A percentile compares a stretch with the other conserved stretches of the same genome.
These are phyloP conservation scores for Fraxinus latifolia DNA, from an alignment of 305 asterid species.

Conservation along the genomic window DNA sequence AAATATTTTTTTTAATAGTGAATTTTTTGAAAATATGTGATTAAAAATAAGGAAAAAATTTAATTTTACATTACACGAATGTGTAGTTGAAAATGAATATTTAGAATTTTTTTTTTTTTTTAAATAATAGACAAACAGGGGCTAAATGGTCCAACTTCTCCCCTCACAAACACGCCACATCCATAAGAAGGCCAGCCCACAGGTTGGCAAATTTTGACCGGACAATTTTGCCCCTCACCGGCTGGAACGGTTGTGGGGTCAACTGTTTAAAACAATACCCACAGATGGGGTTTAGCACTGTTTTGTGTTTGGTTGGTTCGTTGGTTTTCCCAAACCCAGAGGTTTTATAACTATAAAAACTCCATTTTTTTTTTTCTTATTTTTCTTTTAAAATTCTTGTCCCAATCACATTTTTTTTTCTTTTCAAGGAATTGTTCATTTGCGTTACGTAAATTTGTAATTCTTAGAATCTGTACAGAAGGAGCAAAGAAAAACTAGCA, in stretches of 20 bases:
- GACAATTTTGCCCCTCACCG: conserved; percentile 35
- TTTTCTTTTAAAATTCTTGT: background rate
- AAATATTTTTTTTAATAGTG: too few relatives aligned
- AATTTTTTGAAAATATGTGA: too few relatives aligned
- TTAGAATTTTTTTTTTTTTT: too few relatives aligned
- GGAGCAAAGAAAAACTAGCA: conserved; percentile 8
- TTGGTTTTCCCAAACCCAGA: conserved; percentile 53
- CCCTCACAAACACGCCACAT: too few relatives aligned
- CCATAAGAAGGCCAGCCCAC: conserved; percentile 11
- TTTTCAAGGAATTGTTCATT: conserved; percentile 22
- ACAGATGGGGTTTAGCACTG: conserved; percentile 46
- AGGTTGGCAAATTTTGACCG: background rate
- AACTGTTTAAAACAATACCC: conserved; percentile 24
- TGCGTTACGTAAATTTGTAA: conserved; percentile 30
- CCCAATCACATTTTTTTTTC: background rate
- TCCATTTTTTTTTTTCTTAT: background rate
- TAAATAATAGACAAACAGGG: too few relatives aligned
- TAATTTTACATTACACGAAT: too few relatives aligned
- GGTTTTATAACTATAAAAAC: conserved; percentile 35
- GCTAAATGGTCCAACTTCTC: too few relatives aligned
- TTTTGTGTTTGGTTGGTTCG: conserved; percentile 25
- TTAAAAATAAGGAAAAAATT: too few relatives aligned
- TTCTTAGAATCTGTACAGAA: conserved; percentile 25
- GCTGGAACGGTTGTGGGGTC: conserved; percentile 19
- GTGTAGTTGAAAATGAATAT: too few relatives aligned